Percentiles rank a stretch among this genome's conserved stretches.
Conservation (phyloP, 1,284 basidiomycete genomes). For the Ustilago esculenta region DNA sequence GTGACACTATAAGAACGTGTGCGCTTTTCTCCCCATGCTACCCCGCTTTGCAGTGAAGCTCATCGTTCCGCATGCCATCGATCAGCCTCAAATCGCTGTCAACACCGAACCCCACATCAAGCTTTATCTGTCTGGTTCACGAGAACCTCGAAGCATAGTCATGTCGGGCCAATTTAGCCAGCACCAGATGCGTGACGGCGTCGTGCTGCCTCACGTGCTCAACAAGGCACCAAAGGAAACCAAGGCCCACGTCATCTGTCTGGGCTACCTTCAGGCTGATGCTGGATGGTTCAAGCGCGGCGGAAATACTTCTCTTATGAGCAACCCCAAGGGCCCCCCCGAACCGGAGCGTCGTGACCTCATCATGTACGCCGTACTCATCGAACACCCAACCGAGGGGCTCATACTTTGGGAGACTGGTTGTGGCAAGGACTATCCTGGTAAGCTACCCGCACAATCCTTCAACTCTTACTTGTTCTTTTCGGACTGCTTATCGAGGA, state of each 20-base stretch:
- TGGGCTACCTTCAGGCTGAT: conserved; percentile 62
- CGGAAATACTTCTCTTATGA: conserved; percentile 49
- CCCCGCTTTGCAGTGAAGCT: no score
- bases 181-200: conserved; percentile 49
- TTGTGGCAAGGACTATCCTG: conserved; percentile 53
- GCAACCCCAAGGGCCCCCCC: conserved; percentile 40
- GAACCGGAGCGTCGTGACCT: conserved; percentile 49
- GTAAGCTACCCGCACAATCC: no score
- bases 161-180: conserved; percentile 34
- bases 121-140: no score
- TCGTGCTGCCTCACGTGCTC: conserved; percentile 50
- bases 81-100: no score
- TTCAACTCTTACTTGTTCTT: background rate
- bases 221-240: conserved; percentile 57
- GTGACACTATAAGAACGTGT: no score
- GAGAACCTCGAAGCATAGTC: no score
- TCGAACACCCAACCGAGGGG: conserved; percentile 63
- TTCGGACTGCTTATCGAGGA: background rate
- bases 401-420: conserved; percentile 64
- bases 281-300: conserved; percentile 63
- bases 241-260: conserved; percentile 57
- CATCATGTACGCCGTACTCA: conserved; percentile 57
- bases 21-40: no score
- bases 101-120: no score
- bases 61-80: no score